Evolutionary conservation across 129 eudicot species (phyloP).

Genomic region (Escallonia herrerae): DNA sequence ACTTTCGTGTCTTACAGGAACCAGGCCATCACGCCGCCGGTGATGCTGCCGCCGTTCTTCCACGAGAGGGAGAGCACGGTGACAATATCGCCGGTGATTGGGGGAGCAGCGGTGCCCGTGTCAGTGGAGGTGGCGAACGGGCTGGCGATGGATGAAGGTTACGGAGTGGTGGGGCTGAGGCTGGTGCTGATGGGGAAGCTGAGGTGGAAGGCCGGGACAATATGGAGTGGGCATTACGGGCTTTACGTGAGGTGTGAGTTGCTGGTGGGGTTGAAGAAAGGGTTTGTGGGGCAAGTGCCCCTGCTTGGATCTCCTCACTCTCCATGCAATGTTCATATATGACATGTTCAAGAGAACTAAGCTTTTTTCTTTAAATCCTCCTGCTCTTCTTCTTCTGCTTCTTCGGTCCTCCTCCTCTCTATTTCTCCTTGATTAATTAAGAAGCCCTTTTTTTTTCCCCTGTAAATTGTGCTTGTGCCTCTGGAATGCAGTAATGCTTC

Average conservation of each 20-base stretch:
- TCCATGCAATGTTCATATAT: slow-evolving; percentile 44
- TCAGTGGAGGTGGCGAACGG: slow-evolving; percentile 39
- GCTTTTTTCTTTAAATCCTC: too few species aligned
- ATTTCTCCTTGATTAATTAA: too few species aligned
- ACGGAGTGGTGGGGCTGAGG: slow-evolving; percentile 52
- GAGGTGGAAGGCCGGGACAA: slow-evolving; percentile 36
- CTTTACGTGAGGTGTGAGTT: slow-evolving; percentile 55
- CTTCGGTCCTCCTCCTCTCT: too few species aligned
- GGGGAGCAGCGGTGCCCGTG: slow-evolving; percentile 36
- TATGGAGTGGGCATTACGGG: slow-evolving; percentile 25
- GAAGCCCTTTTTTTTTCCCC: too few species aligned
- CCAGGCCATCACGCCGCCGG: slow-evolving; percentile 40
- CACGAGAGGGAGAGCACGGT: slow-evolving; percentile 58
- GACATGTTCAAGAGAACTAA: not conserved
- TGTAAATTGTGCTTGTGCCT: too few species aligned
- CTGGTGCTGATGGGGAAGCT: slow-evolving; percentile 44
- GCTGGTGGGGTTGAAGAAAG: slow-evolving; percentile 43
- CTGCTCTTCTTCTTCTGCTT: too few species aligned
- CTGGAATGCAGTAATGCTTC: too few species aligned
- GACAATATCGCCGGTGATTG: slow-evolving; percentile 42
- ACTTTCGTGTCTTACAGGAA: slow-evolving; percentile 34
- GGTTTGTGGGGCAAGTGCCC: slow-evolving; percentile 47
- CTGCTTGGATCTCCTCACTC: slow-evolving; percentile 40
- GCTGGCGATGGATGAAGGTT: slow-evolving; percentile 28
- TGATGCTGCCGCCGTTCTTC: slow-evolving; percentile 46